phyloP scores from a whole-genome alignment of 768 basidiomycete genomes.

The Mycena belliarum region DNA sequence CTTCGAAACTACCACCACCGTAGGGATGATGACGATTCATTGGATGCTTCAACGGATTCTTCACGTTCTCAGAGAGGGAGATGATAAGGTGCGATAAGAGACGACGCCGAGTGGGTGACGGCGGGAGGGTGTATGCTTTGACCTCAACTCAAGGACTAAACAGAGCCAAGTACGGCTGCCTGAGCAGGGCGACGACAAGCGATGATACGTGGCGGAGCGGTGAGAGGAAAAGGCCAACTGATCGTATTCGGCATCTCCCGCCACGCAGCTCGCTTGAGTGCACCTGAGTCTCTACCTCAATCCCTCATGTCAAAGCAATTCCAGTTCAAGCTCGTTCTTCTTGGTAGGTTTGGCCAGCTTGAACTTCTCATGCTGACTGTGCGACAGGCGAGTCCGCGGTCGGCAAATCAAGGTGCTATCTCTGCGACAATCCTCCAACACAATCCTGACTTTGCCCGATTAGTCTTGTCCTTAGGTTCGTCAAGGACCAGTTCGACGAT shows the following conservation, averaged over 20 bases:
- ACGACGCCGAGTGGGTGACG: conserved; percentile 5
- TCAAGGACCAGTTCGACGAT: conserved; percentile 95
- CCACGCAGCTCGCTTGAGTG: not conserved
- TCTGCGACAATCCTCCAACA: conserved; percentile 1
- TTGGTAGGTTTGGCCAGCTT: conserved; percentile 58
- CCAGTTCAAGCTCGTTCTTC: conserved; percentile 94
- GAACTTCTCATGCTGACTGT: conserved; percentile 13
- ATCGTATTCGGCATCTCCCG: conserved; percentile 11
- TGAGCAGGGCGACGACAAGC: not conserved
- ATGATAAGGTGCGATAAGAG: conserved; percentile 20
- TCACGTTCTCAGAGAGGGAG: conserved; percentile 11
- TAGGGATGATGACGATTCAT: conserved; percentile 95
- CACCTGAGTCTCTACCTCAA: conserved; percentile 4
- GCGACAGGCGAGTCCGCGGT: conserved; percentile 91
- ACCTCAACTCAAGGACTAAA: conserved; percentile 28
- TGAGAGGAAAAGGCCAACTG: not conserved
- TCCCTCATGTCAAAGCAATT: conserved; percentile 85
- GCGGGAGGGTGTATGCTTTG: conserved; percentile 2
- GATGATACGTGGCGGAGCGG: conserved; percentile 17
- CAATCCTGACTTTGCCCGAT: conserved; percentile 28
- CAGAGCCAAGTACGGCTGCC: conserved; percentile 1
- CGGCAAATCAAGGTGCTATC: conserved; percentile 86
- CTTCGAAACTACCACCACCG: conserved; percentile 54
- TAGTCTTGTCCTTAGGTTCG: conserved; percentile 93
- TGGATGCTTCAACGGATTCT: conserved; percentile 22